Base-by-base conservation (phyloP, 805 yeast genomes). In the Metschnikowia kunwiensis region DNA sequence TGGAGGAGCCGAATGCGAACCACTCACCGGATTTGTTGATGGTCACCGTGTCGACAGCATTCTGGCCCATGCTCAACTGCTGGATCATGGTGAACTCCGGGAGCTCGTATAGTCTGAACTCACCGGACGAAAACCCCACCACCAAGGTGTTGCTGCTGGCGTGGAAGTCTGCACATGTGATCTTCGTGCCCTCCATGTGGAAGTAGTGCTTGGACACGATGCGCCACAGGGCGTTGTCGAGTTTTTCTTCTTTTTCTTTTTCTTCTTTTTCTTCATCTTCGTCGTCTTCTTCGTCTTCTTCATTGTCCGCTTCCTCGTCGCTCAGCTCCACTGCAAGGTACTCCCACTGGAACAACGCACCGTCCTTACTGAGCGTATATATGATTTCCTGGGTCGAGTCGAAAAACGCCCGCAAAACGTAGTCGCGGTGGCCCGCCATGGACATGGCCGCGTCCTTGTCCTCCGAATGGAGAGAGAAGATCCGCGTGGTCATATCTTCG, bases 1-100 rank as follows among this genome's bases (percentile, higher is more conserved):
- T 81, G 22, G 87, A 65, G 0, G 97, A 88, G 4, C 98, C 98
- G 60, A 93, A 86, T 0, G 96, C 95, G 21, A 93, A 68, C 98
- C 98, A 93, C 60, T 93, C 98, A 22, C 98, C 98, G 5, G 89
- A 69, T 2, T 70, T 61, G 58, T 91, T 93, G 24, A 93, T 75
- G 8, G 78, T 61, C 3, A 93, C 91, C 2, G 88, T 80, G 54
- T 85, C 87, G 17, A 93, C 83, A 3, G 89, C 81, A 51, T 87
- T 82, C 54, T 86, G 95, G 2, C 97, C 96, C 82, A 93, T 86
- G 18, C 89, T 80, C 36, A 93, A 69, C 51, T 82, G 93, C 60
- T 93, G 98, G 14, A 93, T 68, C 58, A 86, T 58, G 22, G 77
- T 77, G 60, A 87, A 86, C 2, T 75, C 76, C 2, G 95, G 95